phyloP scores from a whole-genome alignment of 1,284 basidiomycete genomes.

The Fomes fomentarius region DNA sequence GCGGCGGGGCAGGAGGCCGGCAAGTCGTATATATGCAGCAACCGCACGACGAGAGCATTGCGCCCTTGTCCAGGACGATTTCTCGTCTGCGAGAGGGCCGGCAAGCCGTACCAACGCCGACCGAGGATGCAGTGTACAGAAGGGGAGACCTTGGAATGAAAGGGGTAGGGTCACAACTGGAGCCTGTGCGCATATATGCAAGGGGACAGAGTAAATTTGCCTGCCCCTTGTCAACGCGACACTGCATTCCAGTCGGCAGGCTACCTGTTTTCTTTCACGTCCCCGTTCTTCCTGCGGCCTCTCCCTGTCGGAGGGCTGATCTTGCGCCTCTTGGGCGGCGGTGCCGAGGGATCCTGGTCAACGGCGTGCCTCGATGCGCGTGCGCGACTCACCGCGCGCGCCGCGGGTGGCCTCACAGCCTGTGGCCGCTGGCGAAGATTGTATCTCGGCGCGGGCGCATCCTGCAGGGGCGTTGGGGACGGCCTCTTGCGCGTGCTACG shows the following conservation, averaged over 20 bases:
- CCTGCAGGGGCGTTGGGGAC: neutral
- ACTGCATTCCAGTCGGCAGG: neutral
- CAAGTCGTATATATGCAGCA: too few species aligned
- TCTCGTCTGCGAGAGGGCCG: too few species aligned
- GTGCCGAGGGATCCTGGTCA: slow-evolving; percentile 3
- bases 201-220: too few species aligned
- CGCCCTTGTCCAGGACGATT: too few species aligned
- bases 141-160: too few species aligned
- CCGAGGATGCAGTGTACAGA: too few species aligned
- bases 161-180: too few species aligned
- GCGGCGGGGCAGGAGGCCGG: too few species aligned
- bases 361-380: slow-evolving; percentile 5
- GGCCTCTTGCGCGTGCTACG: neutral
- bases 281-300: slow-evolving; percentile 10
- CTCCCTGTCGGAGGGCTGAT: slow-evolving; percentile 12
- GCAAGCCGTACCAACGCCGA: too few species aligned
- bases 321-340: slow-evolving; percentile 20
- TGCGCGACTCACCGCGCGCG: slow-evolving; percentile 7
- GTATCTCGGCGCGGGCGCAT: slow-evolving; percentile 15
- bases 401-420: neutral
- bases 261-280: slow-evolving; percentile 16
- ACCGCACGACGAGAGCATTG: too few species aligned
- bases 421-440: slow-evolving; percentile 17
- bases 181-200: too few species aligned
- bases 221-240: too few species aligned